Evolutionary conservation across 2,329 filamentous ascomycete genomes (phyloP), one percentile per base, ranked within the genome.

Genomic region (Aspergillus puulaauensis): DNA sequence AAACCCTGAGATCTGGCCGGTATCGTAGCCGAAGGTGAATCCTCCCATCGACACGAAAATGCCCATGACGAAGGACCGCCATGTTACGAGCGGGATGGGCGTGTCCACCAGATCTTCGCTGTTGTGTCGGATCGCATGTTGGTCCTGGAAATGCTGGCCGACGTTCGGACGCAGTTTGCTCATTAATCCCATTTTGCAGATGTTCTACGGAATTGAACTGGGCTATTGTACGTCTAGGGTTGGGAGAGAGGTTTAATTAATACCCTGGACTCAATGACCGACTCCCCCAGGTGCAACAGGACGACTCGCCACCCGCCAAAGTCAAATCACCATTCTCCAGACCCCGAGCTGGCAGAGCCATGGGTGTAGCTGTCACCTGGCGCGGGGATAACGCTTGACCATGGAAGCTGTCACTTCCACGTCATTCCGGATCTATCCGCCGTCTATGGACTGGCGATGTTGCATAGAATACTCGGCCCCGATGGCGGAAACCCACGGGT

Each of bases 21-120:
- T 77, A 53, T 78, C 73, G 46, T 76, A 77, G 6, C 75, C 74
- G 47, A 76, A 77, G 6, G 75, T 69, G 51, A 78, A 74, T 1
- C 77, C 77, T n/a, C 76, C 76, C 74, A 79, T 78, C 1, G 76
- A 79, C 27, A 78, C 72, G n/a, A 78, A 71, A 9, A 73, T 50
- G 6, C 71, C 72, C 72, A 76, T 72, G 31, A 67, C 40, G 49
- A 73, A 66, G 1, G 72, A 70, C 8, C 66, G 63, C 65, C 66
- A 68, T 44, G 73, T 75, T 27, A 76, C 46, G 3, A 63, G 48
- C 0, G 61, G 65, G 7, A 68, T 60, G 3, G 55, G 60, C 1
- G 54, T 61, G 43, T 68, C 62, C 11, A 66, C 54, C 15, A 59
- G 6, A 21, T 52, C 35, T 4, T 37, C 46, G 5, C 27, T 21